Evolutionary conservation across 2,329 filamentous ascomycete genomes (phyloP).

Genomic region (Beauveria asiatica): DNA sequence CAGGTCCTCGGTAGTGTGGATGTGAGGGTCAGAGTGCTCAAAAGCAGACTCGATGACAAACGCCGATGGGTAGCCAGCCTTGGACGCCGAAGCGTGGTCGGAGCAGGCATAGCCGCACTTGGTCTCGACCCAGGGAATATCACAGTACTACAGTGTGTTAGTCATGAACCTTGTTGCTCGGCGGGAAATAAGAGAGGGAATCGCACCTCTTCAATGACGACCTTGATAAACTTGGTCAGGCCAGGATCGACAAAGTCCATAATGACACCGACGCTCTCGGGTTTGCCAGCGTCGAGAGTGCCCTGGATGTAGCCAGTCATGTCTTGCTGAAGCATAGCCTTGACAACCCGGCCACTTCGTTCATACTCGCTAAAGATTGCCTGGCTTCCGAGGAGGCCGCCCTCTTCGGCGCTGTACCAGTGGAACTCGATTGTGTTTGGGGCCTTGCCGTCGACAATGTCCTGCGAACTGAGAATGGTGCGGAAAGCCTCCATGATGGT

Average conservation of each 20-base stretch:
- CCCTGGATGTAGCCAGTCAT: slow-evolving; percentile 88
- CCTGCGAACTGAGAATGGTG: slow-evolving; percentile 64
- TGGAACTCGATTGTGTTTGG: slow-evolving; percentile 92
- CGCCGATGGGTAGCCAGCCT: slow-evolving; percentile 65
- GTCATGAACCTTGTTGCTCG: neutral
- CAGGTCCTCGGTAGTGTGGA: slow-evolving; percentile 61
- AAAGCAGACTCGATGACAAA: slow-evolving; percentile 72
- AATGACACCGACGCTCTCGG: slow-evolving; percentile 85
- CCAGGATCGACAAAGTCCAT: slow-evolving; percentile 80
- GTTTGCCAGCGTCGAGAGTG: slow-evolving; percentile 71
- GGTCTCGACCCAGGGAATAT: slow-evolving; percentile 77
- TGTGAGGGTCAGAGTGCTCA: slow-evolving; percentile 56
- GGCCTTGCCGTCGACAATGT: slow-evolving; percentile 61
- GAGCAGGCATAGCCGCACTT: slow-evolving; percentile 83
- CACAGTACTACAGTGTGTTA: slow-evolving; percentile 58
- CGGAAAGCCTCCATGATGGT: slow-evolving; percentile 90
- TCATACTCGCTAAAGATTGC: slow-evolving; percentile 81
- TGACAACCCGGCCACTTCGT: slow-evolving; percentile 63
- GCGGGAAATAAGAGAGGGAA: neutral
- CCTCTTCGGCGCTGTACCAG: slow-evolving; percentile 90
- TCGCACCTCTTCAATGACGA: slow-evolving; percentile 56
- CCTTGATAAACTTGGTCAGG: slow-evolving; percentile 85
- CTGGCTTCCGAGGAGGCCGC: slow-evolving; percentile 77
- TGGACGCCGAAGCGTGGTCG: slow-evolving; percentile 64
- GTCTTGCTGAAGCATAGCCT: slow-evolving; percentile 97